Base-by-base conservation (phyloP, 345 rosid species). In the Balakata baccata region DNA sequence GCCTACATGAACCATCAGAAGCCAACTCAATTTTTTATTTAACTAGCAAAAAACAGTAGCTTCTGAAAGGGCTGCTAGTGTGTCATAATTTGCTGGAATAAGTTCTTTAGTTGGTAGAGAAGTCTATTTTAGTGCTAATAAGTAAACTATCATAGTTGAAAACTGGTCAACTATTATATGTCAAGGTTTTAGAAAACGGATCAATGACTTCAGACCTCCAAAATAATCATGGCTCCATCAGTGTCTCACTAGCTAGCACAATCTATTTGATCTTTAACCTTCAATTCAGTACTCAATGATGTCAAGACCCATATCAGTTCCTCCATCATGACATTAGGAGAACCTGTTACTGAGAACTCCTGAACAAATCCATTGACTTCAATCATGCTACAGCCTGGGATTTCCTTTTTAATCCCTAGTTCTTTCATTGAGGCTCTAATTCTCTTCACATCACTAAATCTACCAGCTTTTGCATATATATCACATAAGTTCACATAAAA, bases 351-450 rank as follows among this genome's bases (percentile, higher is more conserved):
- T 1, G 86, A 83, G 75, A 86, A 89, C 64, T 86, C 89, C 47
- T 72, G 77, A 83, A 87, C 86, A 23, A 81, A 17, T 45, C 87
- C 89, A 74, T 81, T 86, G 57, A 89, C 71, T 74, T 84, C 91
- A n/a, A 89, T 79, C 83, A 79, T 58, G 83, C 93, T 89, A 74
- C 86, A 83, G 63, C 91, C 89, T 16, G 85, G 84, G 29, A 79
- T 75, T 81, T 83, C 85, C 74, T 89, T 89, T 63, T 66, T 78
- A 20, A 87, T 72, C 57, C 86, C 84, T 65, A 81, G 68, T 73
- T 77, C 83, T 69, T 77, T 81, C 92, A 89, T 87, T 4, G 75
- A 73, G 50, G 73, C 72, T 78, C 87, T 82, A 43, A 80, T 62
- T 68, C 70, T 79, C 78, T 85, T 87, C 49, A 76, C 76, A 13